Base-by-base conservation (phyloP, 768 basidiomycete species). In the Calocera viscosa region DNA sequence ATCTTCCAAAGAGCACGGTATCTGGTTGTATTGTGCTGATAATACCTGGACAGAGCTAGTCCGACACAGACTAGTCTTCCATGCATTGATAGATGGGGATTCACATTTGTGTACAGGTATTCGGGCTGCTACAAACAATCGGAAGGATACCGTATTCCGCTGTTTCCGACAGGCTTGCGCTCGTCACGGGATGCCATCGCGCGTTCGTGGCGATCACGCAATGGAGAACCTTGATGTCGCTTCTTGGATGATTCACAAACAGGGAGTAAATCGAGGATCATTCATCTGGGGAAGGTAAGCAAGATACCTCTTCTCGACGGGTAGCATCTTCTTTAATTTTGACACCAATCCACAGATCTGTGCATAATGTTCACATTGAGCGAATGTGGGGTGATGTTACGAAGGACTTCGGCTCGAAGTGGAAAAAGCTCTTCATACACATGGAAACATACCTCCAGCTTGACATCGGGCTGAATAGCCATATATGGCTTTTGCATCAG, bases 111-210 rank as follows among this genome's bases (percentile, higher is more conserved):
- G 53, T 60, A 32, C 30, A 5, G 30, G 5, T 19, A 60, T 60
- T 10, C 24, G 30, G 2, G 53, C 53, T 28, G 11, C 53, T 26
- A 60, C 53, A 26, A 60, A 60, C 53, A 78, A 78, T 53, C 22
- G 32, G 2, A 70, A 75, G 12, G 10, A 8, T 19, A 77, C 70
- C 0, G 75, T 77, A 0, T 64, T 75, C 0, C 8, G 69, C 1
- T 43, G 74, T 7, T 78, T 77, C 53, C 33, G 71, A 0, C 16
- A 33, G 16, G 72, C 72, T 0, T 53, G 69, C 2, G 1, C 19
- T 1, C 19, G 12, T 19, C 33, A 65, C 34, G 67, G 67, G 1
- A 43, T 33, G 10, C 67, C 67, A 2, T 65, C 40, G 1, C 32
- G 64, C 16, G 40, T 49, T 10, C 40, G 53, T 2, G 67, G 67